Percentiles rank a stretch among this genome's conserved stretches.
Conservation (phyloP, 441 rosid genomes). For the Gossypium lobatum region DNA sequence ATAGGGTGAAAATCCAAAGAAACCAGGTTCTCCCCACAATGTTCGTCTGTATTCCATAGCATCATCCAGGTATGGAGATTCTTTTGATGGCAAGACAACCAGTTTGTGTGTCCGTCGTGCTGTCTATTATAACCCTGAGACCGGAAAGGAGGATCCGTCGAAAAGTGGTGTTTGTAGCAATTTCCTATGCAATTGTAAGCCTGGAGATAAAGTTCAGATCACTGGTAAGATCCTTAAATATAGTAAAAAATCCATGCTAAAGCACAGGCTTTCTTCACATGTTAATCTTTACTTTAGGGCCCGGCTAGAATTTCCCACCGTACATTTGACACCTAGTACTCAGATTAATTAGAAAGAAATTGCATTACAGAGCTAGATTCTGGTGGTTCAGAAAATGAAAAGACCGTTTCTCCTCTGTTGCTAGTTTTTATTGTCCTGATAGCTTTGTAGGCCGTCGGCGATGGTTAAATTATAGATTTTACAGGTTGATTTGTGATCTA, state of each 20-base stretch:
- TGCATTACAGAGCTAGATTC: not conserved
- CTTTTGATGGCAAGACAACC: constrained; percentile 80
- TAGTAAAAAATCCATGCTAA: not conserved
- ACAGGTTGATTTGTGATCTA: not conserved
- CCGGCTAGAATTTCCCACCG: not conserved
- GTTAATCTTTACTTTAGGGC: not conserved
- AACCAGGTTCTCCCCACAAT: constrained; percentile 74
- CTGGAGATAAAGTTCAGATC: constrained; percentile 83
- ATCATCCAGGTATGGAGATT: constrained; percentile 86
- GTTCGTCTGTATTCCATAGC: constrained; percentile 97
- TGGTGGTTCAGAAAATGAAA: not conserved
- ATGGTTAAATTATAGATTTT: not conserved
- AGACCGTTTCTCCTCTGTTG: not conserved
- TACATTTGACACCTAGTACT: not conserved
- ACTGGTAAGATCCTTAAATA: constrained; percentile 46
- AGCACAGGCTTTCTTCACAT: not conserved
- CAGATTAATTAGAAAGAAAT: not conserved
- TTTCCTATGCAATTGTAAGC: constrained; percentile 80
- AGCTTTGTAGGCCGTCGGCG: no score
- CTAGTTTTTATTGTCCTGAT: not conserved
- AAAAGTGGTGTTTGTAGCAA: constrained; percentile 90
- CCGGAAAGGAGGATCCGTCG: constrained; percentile 85
- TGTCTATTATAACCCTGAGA: constrained; percentile 81
- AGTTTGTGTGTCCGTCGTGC: constrained; percentile 98
- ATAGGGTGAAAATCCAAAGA: constrained; percentile 98